Evolutionary conservation across 495 filamentous ascomycete genomes (phyloP), one percentile per base, ranked within the genome.

Genomic region (Neurospora sp.): DNA sequence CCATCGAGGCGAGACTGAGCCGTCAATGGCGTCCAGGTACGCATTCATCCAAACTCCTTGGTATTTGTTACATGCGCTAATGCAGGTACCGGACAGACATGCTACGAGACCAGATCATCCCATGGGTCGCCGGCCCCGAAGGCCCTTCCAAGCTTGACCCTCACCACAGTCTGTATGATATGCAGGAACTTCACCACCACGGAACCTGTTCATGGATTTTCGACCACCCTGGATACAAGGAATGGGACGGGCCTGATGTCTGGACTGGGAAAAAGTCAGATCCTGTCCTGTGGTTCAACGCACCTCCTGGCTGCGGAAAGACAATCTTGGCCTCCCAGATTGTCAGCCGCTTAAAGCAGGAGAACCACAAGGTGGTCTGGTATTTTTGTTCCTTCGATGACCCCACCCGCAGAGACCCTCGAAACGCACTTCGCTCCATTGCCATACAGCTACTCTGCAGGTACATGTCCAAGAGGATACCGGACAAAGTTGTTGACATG

Each of bases 341-440:
- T 81, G 72, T 79, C 38, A 54, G 79, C 11, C 11, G 74, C 35
- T 48, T 82, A 31, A 69, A 71, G 46, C 59, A 75, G 66, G 37
- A 66, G 59, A 69, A 75, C 18, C 48, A 72, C 14, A 78, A 74
- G 37, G 76, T 79, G 10, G 76, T 76, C 11, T 77, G 77, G 35
- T 81, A 78, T 75, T 81, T 81, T 59, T 83, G 73, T 70, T 77
- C 79, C 6, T 81, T 80, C 46, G 76, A 78, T 70, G 78, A 82
- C 38, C 46, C 72, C 12, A 70, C 71, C 11, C 59, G 69, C 69
- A 77, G 70, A 78, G 70, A 71, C 76, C 27, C 73, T 77, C 37
- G 44, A 48, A 77, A 76, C 11, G 75, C 72, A 6, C 62, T 81
- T 31, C 76, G 77, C 44, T 78, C 75, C 18, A 41, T 81, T 8